Percentiles rank a stretch among this genome's conserved stretches.
phyloP scores from a whole-genome alignment of 495 filamentous ascomycete species.

The Tuber indicum region DNA sequence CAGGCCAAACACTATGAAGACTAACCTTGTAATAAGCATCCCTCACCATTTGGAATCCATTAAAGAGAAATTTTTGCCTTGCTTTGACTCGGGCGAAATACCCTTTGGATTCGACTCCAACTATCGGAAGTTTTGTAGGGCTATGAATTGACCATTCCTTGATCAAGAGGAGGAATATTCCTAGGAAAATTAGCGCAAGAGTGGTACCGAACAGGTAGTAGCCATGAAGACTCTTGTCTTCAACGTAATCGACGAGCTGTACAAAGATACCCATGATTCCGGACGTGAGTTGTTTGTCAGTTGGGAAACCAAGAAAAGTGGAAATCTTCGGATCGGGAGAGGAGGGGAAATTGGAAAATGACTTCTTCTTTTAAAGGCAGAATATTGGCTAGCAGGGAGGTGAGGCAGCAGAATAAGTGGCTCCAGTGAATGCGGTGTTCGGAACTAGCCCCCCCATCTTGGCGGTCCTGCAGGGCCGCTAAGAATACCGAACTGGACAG shows the following conservation, averaged over 20 bases:
- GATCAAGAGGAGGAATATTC: neutral
- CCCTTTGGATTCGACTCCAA: neutral
- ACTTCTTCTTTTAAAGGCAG: neutral
- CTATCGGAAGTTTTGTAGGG: neutral
- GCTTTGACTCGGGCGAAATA: neutral
- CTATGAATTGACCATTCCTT: neutral
- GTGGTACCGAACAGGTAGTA: neutral
- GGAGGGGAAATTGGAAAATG: neutral
- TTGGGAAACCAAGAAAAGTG: neutral
- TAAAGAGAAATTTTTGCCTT: neutral
- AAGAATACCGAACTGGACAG: too few species aligned
- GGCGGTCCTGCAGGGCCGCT: too few species aligned
- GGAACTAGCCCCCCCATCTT: too few species aligned
- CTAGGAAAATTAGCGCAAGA: neutral
- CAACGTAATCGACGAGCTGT: neutral
- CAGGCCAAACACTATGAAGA: too few species aligned
- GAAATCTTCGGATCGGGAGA: neutral
- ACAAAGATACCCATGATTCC: neutral
- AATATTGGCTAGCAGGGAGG: too few species aligned
- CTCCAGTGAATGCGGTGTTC: too few species aligned
- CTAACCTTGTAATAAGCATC: neutral
- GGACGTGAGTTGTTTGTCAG: neutral
- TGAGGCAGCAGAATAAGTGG: too few species aligned
- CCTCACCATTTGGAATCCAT: neutral
- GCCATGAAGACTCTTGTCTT: neutral